phyloP scores from a whole-genome alignment of 2,329 filamentous ascomycete species.

The Xylaria sp. region DNA sequence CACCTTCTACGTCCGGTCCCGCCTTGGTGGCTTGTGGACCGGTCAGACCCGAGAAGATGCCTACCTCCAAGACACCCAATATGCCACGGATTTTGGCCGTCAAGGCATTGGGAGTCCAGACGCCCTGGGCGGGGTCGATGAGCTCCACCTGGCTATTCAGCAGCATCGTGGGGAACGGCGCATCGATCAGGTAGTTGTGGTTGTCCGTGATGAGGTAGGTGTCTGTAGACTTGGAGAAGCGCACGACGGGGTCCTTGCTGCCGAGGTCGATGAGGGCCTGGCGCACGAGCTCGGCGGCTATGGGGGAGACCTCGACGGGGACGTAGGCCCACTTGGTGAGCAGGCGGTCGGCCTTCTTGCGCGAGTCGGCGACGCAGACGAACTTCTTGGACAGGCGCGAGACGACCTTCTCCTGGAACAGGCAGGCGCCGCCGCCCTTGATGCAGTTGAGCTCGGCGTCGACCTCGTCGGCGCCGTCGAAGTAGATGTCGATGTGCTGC shows the following conservation, averaged over 20 bases:
- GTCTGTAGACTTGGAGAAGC: slow-evolving; percentile 79
- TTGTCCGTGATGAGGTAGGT: slow-evolving; percentile 89
- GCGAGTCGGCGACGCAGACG: slow-evolving; percentile 89
- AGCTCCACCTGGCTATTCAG: slow-evolving; percentile 58
- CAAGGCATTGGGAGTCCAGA: slow-evolving; percentile 83
- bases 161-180: slow-evolving; percentile 81
- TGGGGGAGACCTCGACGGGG: slow-evolving; percentile 92
- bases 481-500: slow-evolving; percentile 82
- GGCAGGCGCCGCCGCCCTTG: slow-evolving; percentile 96
- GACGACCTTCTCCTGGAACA: slow-evolving; percentile 98
- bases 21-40: slow-evolving; percentile 70
- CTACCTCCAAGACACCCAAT: slow-evolving; percentile 89
- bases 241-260: slow-evolving; percentile 74
- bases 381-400: slow-evolving; percentile 86
- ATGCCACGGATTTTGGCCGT: slow-evolving; percentile 81
- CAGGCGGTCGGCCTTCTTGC: slow-evolving; percentile 84
- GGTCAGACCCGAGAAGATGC: slow-evolving; percentile 86
- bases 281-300: slow-evolving; percentile 82
- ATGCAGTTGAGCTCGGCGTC: slow-evolving; percentile 96
- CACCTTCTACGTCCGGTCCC: slow-evolving; percentile 78
- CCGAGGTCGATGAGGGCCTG: slow-evolving; percentile 78
- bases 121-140: slow-evolving; percentile 69
- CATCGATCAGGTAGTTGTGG: slow-evolving; percentile 90
- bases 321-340: slow-evolving; percentile 82
- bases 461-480: slow-evolving; percentile 97